Evolutionary conservation across 441 rosid species (phyloP).

Genomic region (Arabidopsis hybrid): DNA sequence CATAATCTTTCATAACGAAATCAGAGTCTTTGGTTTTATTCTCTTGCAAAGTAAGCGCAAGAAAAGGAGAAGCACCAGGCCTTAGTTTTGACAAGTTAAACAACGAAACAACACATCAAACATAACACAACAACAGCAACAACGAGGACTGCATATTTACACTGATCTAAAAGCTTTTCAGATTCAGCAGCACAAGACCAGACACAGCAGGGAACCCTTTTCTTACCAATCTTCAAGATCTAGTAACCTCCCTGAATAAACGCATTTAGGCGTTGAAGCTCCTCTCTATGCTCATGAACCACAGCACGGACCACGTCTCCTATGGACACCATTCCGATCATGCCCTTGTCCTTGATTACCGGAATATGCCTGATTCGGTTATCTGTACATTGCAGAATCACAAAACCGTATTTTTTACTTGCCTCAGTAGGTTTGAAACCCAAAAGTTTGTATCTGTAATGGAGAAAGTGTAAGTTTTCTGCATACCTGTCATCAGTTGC

Average conservation of each 20-base stretch:
- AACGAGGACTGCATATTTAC: constrained; percentile 36
- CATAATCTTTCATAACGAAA: constrained; percentile 21
- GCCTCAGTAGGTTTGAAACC: not conserved
- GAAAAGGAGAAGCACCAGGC: constrained; percentile 12
- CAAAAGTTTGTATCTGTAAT: not conserved
- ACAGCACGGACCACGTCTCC: constrained; percentile 99
- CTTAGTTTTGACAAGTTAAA: constrained; percentile 32
- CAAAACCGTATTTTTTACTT: not conserved
- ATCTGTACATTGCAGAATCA: constrained; percentile 54
- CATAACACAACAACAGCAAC: constrained; percentile 21
- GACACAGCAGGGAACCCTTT: constrained; percentile 4
- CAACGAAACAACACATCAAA: constrained; percentile 32
- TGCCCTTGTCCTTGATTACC: constrained; percentile 69
- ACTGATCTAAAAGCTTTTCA: constrained; percentile 30
- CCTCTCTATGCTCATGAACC: constrained; percentile 86
- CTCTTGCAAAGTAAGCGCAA: constrained; percentile 26
- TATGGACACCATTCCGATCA: constrained; percentile 95
- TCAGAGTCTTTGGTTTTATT: constrained; percentile 42
- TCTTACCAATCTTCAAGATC: constrained; percentile 45
- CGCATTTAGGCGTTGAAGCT: constrained; percentile 87
- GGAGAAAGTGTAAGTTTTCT: not conserved
- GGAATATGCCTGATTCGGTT: constrained; percentile 97
- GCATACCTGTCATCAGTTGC: constrained; percentile 95
- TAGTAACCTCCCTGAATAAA: constrained; percentile 95
- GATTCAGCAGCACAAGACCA: constrained; percentile 26